Evolutionary conservation across 345 rosid species (phyloP), one percentile per base, ranked within the genome.

Genomic region (Mallotus nudiflorus): DNA sequence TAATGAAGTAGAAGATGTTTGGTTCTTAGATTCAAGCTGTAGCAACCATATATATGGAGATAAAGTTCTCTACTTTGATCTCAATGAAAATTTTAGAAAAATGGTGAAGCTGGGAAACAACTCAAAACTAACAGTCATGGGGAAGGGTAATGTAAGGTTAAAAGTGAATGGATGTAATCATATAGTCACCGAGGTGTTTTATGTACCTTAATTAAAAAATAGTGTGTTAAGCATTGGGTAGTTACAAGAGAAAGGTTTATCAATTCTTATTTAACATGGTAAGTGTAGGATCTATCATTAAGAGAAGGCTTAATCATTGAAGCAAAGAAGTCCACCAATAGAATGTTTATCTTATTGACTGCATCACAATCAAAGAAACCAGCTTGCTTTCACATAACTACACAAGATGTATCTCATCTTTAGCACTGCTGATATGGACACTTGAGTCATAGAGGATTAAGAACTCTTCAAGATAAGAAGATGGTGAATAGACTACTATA

Each of bases 141-240:
- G n/a, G n/a, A 50, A 19, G 15, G 40, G 40, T 9, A 20, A 63
- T 63, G 67, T 4, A 50, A 63, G 11, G 37, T 6, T 63, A 9
- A n/a, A 40, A 63, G 67, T 40, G n/a, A 42, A n/a, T 20, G 67
- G 67, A 9, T 42, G 20, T 63, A 63, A 33, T 33, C 3, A 33
- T 33, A 33, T 33, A 3, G 33, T 63, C 10, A 63, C 49, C 1
- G 19, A 63, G 20, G 51, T 42, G 12, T 63, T 42, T 42, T 63
- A 35, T 63, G 18, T 63, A 16, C 51, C 29, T 42, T 9, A 42
- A 3, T 35, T 63, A 18, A 42, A 63, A 2, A 63, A 42, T 20
- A 63, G 15, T 42, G 40, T 20, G 22, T 33, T 28, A 15, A 63
- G 67, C 54, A 50, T 19, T 50, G 24, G 54, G 24, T 24, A n/a